Evolutionary conservation across 768 basidiomycete genomes (phyloP).

Genomic region (Flagelloscypha sp.): DNA sequence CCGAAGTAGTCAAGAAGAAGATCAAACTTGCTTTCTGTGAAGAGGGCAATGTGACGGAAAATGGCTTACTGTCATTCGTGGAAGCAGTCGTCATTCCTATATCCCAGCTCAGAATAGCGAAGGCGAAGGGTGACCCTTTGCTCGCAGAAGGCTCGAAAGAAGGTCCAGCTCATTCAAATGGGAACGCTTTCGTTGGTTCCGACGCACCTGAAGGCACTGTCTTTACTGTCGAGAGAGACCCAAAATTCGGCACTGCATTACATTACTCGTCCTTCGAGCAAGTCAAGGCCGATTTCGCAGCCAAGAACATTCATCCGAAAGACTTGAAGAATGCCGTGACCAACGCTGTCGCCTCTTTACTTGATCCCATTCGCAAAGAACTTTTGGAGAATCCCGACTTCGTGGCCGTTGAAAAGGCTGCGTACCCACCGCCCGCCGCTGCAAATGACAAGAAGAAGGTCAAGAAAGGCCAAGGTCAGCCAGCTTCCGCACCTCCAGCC

Average conservation of each 20-base stretch:
- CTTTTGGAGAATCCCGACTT: conserved; percentile 78
- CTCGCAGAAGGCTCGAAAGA: no score
- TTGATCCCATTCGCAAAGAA: conserved; percentile 73
- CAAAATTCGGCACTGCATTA: conserved; percentile 71
- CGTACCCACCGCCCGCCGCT: conserved; percentile 75
- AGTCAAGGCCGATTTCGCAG: conserved; percentile 66
- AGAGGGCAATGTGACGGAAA: conserved; percentile 81
- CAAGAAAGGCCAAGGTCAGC: conserved; percentile 41
- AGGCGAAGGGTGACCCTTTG: conserved; percentile 39
- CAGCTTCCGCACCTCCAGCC: conserved; percentile 39
- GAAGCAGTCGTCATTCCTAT: conserved; percentile 86
- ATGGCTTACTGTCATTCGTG: conserved; percentile 82
- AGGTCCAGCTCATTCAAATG: conserved; percentile 41
- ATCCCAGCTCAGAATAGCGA: conserved; percentile 63
- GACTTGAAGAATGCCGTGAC: conserved; percentile 80
- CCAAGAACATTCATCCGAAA: conserved; percentile 75
- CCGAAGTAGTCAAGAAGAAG: conserved; percentile 79
- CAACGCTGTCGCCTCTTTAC: conserved; percentile 61
- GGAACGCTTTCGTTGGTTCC: conserved; percentile 52
- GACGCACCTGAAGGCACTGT: conserved; percentile 77
- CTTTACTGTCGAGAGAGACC: conserved; percentile 70
- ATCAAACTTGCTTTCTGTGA: conserved; percentile 91
- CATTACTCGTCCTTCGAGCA: conserved; percentile 65
- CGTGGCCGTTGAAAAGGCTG: conserved; percentile 64
- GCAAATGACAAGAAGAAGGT: conserved; percentile 58